Evolutionary conservation across 805 yeast genomes (phyloP).

Genomic region (Metschnikowia colocasiae): DNA sequence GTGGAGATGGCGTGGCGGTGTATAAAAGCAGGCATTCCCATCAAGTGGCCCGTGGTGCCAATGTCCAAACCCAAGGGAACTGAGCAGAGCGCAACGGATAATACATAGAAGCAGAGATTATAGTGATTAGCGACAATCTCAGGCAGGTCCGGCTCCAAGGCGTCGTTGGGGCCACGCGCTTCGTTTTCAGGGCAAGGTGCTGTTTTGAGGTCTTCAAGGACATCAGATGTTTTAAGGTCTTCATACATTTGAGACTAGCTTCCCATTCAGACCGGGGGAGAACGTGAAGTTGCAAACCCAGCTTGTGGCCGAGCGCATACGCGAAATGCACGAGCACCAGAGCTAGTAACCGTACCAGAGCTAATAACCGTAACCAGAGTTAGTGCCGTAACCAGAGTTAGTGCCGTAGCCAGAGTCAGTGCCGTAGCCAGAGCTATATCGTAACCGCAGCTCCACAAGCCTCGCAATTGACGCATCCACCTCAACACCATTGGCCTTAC

Average conservation of each 20-base stretch:
- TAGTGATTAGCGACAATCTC: neutral
- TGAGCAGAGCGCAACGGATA: conserved; percentile 7
- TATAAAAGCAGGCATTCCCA: conserved; percentile 10
- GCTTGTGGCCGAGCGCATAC: conserved; percentile 2
- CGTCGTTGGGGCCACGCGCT: no score
- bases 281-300: neutral
- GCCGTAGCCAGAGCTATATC: no score
- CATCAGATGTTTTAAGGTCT: neutral
- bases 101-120: conserved; percentile 5
- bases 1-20: conserved; percentile 8
- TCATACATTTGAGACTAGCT: neutral
- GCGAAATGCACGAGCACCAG: conserved; percentile 1
- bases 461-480: no score
- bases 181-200: no score
- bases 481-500: no score
- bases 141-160: no score
- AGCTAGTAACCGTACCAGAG: neutral
- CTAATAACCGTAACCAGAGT: neutral
- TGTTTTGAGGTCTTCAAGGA: neutral
- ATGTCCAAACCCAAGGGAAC: conserved; percentile 14
- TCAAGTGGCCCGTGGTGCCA: conserved; percentile 14
- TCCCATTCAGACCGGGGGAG: neutral
- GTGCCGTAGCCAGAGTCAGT: neutral
- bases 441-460: no score
- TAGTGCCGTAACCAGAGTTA: no score